phyloP scores from a whole-genome alignment of 257 asterid genomes.

The Fraxinus quadrangulata region DNA sequence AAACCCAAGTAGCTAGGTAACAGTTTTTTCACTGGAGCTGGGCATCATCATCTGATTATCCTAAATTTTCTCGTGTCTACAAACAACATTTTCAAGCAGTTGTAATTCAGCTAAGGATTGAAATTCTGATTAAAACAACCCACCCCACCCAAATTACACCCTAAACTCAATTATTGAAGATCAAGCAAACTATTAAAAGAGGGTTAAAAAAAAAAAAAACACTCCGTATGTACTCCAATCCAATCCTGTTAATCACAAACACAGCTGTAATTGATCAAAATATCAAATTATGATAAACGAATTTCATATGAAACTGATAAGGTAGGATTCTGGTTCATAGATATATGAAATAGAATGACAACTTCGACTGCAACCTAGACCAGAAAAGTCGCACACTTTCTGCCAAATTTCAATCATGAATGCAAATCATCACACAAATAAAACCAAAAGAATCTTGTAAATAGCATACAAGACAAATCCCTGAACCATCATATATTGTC shows the following conservation, averaged over 20 bases:
- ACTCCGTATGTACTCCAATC: not conserved
- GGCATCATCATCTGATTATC: not conserved
- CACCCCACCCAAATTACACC: not conserved
- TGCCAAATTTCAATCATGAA: not conserved
- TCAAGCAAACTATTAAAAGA: not conserved
- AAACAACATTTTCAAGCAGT: not conserved
- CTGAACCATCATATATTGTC: not conserved
- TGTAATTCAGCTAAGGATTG: not conserved
- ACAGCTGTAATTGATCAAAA: not conserved
- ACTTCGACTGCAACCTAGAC: not conserved
- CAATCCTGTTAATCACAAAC: not conserved
- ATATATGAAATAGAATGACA: not conserved
- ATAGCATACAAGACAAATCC: conserved; percentile 4
- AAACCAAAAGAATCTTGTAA: not conserved
- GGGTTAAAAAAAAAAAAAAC: not conserved
- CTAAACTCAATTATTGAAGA: not conserved
- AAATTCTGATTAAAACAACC: not conserved
- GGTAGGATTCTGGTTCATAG: not conserved
- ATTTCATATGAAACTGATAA: not conserved
- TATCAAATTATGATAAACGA: too few species aligned
- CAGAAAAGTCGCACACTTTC: not conserved
- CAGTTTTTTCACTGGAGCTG: not conserved
- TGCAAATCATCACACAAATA: not conserved
- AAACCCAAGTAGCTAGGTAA: not conserved
- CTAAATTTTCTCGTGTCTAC: not conserved